phyloP scores from a whole-genome alignment of 768 basidiomycete species.

The Lepiota brunneoincarnata region DNA sequence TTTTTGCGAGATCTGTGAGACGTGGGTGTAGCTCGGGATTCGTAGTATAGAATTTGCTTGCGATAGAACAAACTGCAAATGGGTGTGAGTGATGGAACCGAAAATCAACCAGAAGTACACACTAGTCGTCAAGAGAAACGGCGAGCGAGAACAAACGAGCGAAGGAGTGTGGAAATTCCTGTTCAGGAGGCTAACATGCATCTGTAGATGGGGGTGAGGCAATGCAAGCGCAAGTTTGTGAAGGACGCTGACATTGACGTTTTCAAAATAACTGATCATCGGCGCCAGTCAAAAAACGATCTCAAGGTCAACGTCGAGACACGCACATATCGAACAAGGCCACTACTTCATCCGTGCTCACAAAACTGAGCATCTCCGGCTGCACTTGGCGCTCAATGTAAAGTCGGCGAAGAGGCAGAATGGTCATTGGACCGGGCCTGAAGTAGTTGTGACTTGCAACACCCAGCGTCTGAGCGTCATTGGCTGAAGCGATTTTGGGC shows the following conservation, averaged over 20 bases:
- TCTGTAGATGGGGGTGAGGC: slow-evolving; percentile 36
- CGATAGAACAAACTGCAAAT: slow-evolving; percentile 84
- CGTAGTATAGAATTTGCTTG: slow-evolving; percentile 82
- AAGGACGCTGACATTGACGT: slow-evolving; percentile 58
- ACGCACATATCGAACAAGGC: slow-evolving; percentile 88
- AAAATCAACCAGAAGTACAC: slow-evolving; percentile 26
- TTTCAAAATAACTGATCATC: slow-evolving; percentile 62
- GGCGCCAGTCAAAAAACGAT: slow-evolving; percentile 11
- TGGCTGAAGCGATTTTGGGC: slow-evolving; percentile 27
- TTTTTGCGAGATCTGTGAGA: slow-evolving; percentile 79
- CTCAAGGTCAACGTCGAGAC: slow-evolving; percentile 10
- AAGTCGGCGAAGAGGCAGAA: slow-evolving; percentile 75
- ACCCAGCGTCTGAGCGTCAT: slow-evolving; percentile 52
- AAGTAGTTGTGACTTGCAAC: slow-evolving; percentile 89
- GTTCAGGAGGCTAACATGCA: slow-evolving; percentile 81
- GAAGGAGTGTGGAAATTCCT: slow-evolving; percentile 91
- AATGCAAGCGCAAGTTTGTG: slow-evolving; percentile 10
- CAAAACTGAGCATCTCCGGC: slow-evolving; percentile 91
- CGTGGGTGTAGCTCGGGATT: slow-evolving; percentile 80
- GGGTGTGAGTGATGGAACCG: slow-evolving; percentile 4
- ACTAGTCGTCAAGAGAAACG: slow-evolving; percentile 94
- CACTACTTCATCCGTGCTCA: slow-evolving; percentile 85
- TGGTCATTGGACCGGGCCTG: slow-evolving; percentile 90
- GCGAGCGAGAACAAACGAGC: slow-evolving; percentile 90
- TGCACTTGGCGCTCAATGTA: slow-evolving; percentile 89